phyloP scores from a whole-genome alignment of 352 stramenopile species.

The Elongisporangium undulatum region DNA sequence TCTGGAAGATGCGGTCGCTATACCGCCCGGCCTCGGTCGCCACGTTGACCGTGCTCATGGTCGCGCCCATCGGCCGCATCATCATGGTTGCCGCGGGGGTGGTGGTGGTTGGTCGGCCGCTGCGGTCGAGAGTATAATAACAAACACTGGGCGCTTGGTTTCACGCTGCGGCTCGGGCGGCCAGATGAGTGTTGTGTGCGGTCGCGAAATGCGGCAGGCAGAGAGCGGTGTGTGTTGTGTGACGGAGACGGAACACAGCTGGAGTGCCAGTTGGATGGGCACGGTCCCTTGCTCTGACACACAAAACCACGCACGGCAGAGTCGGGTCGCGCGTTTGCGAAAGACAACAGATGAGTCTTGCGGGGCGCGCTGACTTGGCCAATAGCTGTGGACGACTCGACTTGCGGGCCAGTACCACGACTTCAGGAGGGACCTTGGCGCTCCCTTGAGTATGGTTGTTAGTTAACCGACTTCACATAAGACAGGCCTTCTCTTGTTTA shows the following conservation, averaged over 20 bases:
- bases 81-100: slow-evolving; percentile 3
- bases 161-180: not conserved
- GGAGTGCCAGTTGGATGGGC: not conserved
- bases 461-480: not conserved
- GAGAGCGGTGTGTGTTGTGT: not conserved
- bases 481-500: not conserved
- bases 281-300: not conserved
- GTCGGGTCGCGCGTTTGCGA: not conserved
- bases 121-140: not conserved
- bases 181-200: not conserved
- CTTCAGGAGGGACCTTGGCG: not conserved
- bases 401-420: not conserved
- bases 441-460: too few relatives aligned
- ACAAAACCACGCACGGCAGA: not conserved
- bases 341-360: not conserved
- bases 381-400: not conserved
- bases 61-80: slow-evolving; percentile 8
- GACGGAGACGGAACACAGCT: not conserved
- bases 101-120: not conserved
- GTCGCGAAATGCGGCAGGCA: not conserved
- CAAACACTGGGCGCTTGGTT: not conserved
- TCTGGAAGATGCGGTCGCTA: slow-evolving; percentile 48
- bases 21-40: slow-evolving; percentile 29
- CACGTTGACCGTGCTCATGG: slow-evolving; percentile 21
- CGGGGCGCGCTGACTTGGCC: not conserved